Base-by-base conservation (phyloP, 2,329 filamentous ascomycete species). In the Fusarium avenaceum region DNA sequence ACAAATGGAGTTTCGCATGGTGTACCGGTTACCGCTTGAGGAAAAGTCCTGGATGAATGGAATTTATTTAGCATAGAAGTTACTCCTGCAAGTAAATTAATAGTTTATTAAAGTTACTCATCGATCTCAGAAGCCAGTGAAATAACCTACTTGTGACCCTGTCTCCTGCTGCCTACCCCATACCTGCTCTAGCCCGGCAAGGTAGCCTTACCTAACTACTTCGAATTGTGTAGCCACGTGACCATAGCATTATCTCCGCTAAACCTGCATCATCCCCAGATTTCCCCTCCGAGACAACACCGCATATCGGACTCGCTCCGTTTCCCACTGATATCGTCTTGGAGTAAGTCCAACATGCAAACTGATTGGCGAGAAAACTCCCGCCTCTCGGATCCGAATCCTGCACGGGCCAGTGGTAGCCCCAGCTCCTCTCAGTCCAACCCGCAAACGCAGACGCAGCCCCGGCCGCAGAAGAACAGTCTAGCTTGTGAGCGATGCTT, bases 401-500 rank as follows among this genome's bases (percentile, higher is more conserved):
- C 42, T 48, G 46, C 56, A 49, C 45, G 20, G 17, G 47, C 48
- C 20, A 64, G 53, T 9, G n/a, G 14, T 11, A 56, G 45, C 49
- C 62, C 56, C 24, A 49, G 35, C 9, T 35, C 59, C 3, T 53
- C 59, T 17, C 57, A 58, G 14, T 33, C 53, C 7, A 51, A 56
- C 13, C 28, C 58, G 17, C 24, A 26, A 19, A 19, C 19, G 19
- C 19, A 19, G 24, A 6, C 24, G 24, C 24, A 26, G 24, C 24
- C 24, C 5, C 24, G 7, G 24, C 43, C 38, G 6, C 50, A 52
- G 4, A 67, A 57, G 63, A 43, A 62, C 22, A 57, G 42, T 19
- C 28, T 67, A 13, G 65, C 65, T 10, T 69, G 66, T 39, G 58
- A 67, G 8, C 58, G 66, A 7, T 69, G 69, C 53, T 66, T 61